Conservation (phyloP, 1,139 yeast species). For the Geotrichum klebahnii region DNA sequence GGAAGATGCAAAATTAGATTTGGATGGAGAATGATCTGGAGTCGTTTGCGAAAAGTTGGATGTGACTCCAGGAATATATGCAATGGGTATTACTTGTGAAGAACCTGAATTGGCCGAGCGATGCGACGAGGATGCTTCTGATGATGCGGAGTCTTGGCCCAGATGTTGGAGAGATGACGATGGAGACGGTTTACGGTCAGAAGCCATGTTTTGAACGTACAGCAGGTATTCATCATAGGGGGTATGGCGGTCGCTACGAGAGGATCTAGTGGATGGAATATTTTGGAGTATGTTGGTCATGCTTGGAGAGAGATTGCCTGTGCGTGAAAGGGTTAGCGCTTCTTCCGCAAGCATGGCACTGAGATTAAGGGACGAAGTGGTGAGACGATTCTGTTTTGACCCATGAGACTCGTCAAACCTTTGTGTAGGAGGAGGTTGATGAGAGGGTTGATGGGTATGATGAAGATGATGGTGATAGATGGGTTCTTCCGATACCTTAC, state of each 20-base stretch:
- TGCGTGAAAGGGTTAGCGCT: neutral
- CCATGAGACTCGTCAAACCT: neutral
- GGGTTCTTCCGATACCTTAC: slow-evolving; percentile 2
- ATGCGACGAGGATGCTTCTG: slow-evolving; percentile 3
- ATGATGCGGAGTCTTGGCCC: slow-evolving; percentile 2
- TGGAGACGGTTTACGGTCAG: slow-evolving; percentile 2
- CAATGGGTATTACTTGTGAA: slow-evolving; percentile 75
- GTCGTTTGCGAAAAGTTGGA: slow-evolving; percentile 12
- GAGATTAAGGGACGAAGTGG: slow-evolving; percentile 4
- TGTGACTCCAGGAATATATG: slow-evolving; percentile 77
- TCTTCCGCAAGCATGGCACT: slow-evolving; percentile 5
- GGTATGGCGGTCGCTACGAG: neutral
- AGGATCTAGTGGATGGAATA: neutral
- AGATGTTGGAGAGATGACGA: slow-evolving; percentile 9
- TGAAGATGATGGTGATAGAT: neutral
- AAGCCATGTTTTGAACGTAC: slow-evolving; percentile 1
- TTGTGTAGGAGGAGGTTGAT: neutral
- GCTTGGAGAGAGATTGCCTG: neutral
- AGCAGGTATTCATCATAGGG: slow-evolving; percentile 11
- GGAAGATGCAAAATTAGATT: slow-evolving; percentile 9
- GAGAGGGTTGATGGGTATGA: neutral
- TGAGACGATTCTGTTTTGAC: neutral
- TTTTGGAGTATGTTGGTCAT: neutral
- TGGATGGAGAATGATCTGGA: neutral
- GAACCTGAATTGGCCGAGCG: slow-evolving; percentile 44